phyloP scores from a whole-genome alignment of 2,329 filamentous ascomycete species.

The Furcasterigmium sp. region DNA sequence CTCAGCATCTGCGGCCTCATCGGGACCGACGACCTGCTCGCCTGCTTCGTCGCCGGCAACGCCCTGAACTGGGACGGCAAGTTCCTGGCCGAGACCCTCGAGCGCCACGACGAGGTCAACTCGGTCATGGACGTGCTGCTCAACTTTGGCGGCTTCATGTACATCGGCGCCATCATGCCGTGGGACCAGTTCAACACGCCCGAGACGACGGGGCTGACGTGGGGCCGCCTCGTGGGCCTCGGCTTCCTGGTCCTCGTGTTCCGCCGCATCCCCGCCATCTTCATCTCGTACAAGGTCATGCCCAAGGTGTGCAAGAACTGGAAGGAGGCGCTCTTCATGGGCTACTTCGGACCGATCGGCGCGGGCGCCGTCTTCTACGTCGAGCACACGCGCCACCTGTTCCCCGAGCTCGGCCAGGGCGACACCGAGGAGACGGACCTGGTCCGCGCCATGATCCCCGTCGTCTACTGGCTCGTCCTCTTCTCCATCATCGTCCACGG shows the following conservation, averaged over 20 bases:
- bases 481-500: conserved; percentile 40
- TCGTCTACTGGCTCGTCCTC: conserved; percentile 33
- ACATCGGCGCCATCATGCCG: conserved; percentile 48
- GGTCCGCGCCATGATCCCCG: conserved; percentile 26
- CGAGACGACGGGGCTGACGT: conserved; percentile 44
- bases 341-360: conserved; percentile 70
- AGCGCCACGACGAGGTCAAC: conserved; percentile 56
- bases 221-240: conserved; percentile 42
- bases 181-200: conserved; percentile 48
- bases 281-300: conserved; percentile 49
- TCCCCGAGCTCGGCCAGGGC: conserved; percentile 25
- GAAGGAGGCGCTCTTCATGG: conserved; percentile 56
- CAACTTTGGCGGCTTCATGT: conserved; percentile 57
- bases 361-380: conserved; percentile 73
- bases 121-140: conserved; percentile 50
- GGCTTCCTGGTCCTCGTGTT: conserved; percentile 47
- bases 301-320: conserved; percentile 41
- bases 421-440: conserved; percentile 27
- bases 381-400: conserved; percentile 35
- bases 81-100: conserved; percentile 48
- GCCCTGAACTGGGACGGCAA: conserved; percentile 56
- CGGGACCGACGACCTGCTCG: conserved; percentile 54
- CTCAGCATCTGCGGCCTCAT: conserved; percentile 51
- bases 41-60: conserved; percentile 55
- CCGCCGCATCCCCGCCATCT: conserved; percentile 51